A percentile compares a stretch with the other conserved stretches of the same genome.
phyloP scores from a whole-genome alignment of 176 grass and related monocot species.

The Hsuehochloa calcarea region DNA sequence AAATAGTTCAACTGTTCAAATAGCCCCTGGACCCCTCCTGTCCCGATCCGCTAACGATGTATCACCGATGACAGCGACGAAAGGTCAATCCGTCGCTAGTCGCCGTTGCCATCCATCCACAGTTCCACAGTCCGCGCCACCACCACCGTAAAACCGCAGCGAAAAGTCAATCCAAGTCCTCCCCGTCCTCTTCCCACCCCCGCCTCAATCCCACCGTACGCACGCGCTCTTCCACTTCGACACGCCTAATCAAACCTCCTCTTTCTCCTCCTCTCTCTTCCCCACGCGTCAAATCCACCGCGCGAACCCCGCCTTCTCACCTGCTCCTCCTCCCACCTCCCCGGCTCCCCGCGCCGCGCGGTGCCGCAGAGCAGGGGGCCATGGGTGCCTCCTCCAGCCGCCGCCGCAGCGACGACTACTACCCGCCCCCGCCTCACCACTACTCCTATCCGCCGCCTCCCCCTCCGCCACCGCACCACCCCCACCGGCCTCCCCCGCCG shows the following conservation, averaged over 20 bases:
- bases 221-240: neutral
- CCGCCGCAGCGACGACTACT: slow-evolving; percentile 56
- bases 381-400: slow-evolving; percentile 55
- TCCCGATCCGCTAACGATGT: slow-evolving; percentile 12
- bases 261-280: neutral
- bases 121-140: neutral
- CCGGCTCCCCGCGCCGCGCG: no score
- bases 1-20: neutral
- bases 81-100: neutral
- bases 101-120: neutral
- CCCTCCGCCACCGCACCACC: slow-evolving; percentile 3
- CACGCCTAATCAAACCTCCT: slow-evolving; percentile 31
- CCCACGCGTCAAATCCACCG: slow-evolving; percentile 4
- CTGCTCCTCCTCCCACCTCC: neutral
- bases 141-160: neutral
- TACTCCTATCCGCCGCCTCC: neutral
- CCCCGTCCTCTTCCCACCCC: neutral
- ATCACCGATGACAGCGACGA: neutral
- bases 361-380: neutral
- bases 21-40: neutral
- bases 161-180: slow-evolving; percentile 32
- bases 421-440: slow-evolving; percentile 27
- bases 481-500: neutral
- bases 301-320: neutral
- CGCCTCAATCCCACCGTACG: slow-evolving; percentile 28